Evolutionary conservation across 2,329 filamentous ascomycete genomes (phyloP), one percentile per base, ranked within the genome.

Genomic region (Colletotrichum eremochloae): DNA sequence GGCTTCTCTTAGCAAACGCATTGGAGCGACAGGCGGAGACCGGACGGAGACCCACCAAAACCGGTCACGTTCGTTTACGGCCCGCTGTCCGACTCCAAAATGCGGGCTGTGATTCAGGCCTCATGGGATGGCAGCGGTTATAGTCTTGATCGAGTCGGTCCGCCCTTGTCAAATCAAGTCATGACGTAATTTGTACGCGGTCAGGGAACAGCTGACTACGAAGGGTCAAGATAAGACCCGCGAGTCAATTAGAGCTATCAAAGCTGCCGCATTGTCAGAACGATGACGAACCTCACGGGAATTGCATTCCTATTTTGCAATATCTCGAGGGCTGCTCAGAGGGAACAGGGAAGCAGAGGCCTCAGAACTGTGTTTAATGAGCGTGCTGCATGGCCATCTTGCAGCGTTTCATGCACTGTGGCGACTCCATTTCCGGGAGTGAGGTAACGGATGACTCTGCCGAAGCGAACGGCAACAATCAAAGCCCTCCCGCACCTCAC

Each of bases 321-420:
- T 4, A 31, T 5, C 8, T 36, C 31, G 44, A 29, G 36, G 0
- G 20, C 20, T 29, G 12, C 24, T 6, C 18, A 15, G 18, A 33
- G 38, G 42, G n/a, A 15, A 12, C 12, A 55, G 36, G 36, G n/a
- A 24, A 42, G 4, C 20, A 42, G 38, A 44, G 50, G 29, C 24
- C 18, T 53, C 24, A 24, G 14, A 3, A 38, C 24, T 40, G 52
- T 9, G 5, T 36, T 63, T 31, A 14, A 40, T 52, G 18, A 36
- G 20, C 33, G 24, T 44, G 40, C 48, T 62, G 68, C 55, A 60
- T 44, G 62, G 4, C 60, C 55, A 69, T 46, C 66, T 69, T 57
- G 60, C 53, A 73, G 71, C 36, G 52, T 62, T 71, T 73, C 67
- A 71, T 73, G 71, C 71, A 63, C 11, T 63, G n/a, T 67, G 62